phyloP scores from a whole-genome alignment of 495 filamentous ascomycete species.

The Tirmania nivea region DNA sequence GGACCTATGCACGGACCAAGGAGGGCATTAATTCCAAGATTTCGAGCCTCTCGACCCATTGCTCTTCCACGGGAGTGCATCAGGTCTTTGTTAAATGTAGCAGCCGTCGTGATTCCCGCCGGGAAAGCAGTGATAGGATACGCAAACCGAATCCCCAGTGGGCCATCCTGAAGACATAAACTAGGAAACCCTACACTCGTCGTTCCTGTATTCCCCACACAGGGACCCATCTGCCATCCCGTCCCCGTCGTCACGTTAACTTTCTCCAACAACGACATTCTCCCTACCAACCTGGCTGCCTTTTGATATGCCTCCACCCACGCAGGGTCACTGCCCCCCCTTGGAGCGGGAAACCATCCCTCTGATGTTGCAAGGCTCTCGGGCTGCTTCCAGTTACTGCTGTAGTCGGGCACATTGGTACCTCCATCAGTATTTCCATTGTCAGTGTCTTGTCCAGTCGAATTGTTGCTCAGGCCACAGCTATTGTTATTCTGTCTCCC shows the following conservation, averaged over 20 bases:
- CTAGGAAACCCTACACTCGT: slow-evolving; percentile 39
- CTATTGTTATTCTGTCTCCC: neutral
- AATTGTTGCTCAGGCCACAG: neutral
- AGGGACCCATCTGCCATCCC: slow-evolving; percentile 30
- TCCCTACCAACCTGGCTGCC: slow-evolving; percentile 34
- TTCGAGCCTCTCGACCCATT: slow-evolving; percentile 45
- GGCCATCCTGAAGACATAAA: slow-evolving; percentile 40
- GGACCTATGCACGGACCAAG: slow-evolving; percentile 62
- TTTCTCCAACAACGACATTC: slow-evolving; percentile 46
- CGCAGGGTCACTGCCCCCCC: slow-evolving; percentile 32
- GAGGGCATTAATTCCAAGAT: slow-evolving; percentile 54
- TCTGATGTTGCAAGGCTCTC: neutral
- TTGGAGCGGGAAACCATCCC: neutral
- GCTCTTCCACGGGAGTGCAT: slow-evolving; percentile 32
- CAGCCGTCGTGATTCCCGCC: slow-evolving; percentile 42
- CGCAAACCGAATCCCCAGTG: slow-evolving; percentile 37
- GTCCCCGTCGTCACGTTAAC: slow-evolving; percentile 1
- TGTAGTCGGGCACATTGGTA: too few relatives aligned
- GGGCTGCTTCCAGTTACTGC: neutral
- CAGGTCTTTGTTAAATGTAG: slow-evolving; percentile 34
- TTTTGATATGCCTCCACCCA: slow-evolving; percentile 45
- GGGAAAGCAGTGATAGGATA: slow-evolving; percentile 46
- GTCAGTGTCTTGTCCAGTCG: too few relatives aligned
- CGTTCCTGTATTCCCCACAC: slow-evolving; percentile 45
- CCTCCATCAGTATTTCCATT: too few relatives aligned